These are phyloP conservation scores for Halenospora varia DNA, from an alignment of 495 filamentous ascomycete genomes.

Conservation along the genomic window DNA sequence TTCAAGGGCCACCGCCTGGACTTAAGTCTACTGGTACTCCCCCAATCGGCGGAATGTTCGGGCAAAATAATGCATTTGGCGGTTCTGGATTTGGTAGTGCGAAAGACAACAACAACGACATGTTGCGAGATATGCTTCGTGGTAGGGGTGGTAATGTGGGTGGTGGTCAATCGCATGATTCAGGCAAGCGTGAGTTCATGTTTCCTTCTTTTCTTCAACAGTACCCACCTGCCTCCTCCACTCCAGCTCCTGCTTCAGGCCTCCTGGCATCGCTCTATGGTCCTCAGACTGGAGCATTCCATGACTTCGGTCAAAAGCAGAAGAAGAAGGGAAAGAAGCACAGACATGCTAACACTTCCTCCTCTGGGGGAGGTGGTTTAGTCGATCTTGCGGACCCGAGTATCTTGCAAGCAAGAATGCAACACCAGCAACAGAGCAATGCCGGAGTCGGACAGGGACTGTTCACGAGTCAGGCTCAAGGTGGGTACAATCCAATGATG, in stretches of 20 bases:
- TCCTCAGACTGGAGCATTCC: constrained; percentile 74
- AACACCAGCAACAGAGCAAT: constrained; percentile 69
- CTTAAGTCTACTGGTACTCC: constrained; percentile 92
- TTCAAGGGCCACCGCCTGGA: constrained; percentile 91
- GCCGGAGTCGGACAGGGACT: constrained; percentile 82
- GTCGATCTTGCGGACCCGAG: constrained; percentile 99
- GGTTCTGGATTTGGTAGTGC: constrained; percentile 59
- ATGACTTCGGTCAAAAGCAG: constrained; percentile 87
- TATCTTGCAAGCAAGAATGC: constrained; percentile 97
- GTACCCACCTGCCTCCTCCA: constrained; percentile 74
- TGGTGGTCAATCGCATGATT: constrained; percentile 67
- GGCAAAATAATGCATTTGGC: constrained; percentile 74
- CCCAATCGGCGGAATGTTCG: constrained; percentile 76
- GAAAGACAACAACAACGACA: constrained; percentile 70
- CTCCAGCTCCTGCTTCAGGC: constrained; percentile 83
- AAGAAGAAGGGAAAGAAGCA: constrained; percentile 99
- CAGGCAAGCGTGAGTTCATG: constrained; percentile 90
- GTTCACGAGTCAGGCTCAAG: constrained; percentile 90
- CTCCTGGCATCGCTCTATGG: constrained; percentile 88
- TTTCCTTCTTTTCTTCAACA: constrained; percentile 78
- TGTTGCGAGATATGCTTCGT: constrained; percentile 76
- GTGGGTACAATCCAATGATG: constrained; percentile 96
- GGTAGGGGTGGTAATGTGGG: constrained; percentile 47
- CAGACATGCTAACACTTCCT: constrained; percentile 99
- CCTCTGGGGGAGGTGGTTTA: constrained; percentile 94